Conservation (phyloP, 805 yeast genomes). For the Cyberlindnera samutprakarnensis region DNA sequence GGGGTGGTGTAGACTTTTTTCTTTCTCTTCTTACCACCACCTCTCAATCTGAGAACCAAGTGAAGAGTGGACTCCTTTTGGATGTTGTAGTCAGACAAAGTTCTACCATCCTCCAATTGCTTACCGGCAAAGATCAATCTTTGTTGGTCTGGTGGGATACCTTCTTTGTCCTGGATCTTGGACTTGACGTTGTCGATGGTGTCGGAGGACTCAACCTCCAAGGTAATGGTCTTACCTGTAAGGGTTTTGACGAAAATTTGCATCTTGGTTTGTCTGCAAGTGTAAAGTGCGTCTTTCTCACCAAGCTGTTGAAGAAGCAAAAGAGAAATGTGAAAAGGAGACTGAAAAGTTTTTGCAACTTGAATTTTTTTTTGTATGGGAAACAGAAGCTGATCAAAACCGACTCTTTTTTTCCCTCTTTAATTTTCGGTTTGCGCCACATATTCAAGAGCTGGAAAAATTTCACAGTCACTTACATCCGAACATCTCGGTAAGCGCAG, state of each 20-base stretch:
- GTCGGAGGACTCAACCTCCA: constrained; percentile 86
- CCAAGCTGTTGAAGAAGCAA: constrained; percentile 13
- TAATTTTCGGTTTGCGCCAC: no score
- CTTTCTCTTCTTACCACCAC: constrained; percentile 99
- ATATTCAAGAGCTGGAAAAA: no score
- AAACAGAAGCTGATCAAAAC: no score
- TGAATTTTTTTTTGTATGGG: no score
- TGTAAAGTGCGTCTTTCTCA: constrained; percentile 25
- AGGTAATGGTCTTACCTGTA: constrained; percentile 86
- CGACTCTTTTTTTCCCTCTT: no score
- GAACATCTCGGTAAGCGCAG: no score
- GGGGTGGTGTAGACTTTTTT: constrained; percentile 99
- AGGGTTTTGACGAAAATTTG: constrained; percentile 86
- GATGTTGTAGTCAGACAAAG: constrained; percentile 89
- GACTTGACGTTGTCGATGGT: constrained; percentile 93
- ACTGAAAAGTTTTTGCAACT: no score
- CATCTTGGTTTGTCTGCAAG: constrained; percentile 57
- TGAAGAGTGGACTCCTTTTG: constrained; percentile 90
- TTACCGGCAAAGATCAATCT: constrained; percentile 94
- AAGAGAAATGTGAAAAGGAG: no score
- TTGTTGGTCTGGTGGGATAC: constrained; percentile 96
- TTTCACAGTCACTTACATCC: no score
- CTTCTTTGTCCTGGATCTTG: constrained; percentile 94
- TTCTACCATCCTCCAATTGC: constrained; percentile 94
- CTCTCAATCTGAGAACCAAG: constrained; percentile 81